Conservation (phyloP, 176 grass and related monocot species). For the Bothriochloa decipiens region DNA sequence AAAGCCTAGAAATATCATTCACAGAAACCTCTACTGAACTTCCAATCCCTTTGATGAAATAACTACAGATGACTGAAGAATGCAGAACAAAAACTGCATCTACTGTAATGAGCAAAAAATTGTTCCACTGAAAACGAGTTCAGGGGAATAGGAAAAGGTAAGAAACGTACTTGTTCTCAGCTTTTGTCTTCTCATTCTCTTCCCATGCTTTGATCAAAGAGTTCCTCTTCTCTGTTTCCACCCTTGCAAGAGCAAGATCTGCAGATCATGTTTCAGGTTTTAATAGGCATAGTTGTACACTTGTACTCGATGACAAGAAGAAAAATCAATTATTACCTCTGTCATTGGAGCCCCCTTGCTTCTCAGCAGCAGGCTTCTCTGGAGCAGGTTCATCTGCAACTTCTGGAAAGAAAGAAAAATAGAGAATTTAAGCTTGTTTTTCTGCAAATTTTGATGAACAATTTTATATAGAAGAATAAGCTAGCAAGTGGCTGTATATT, state of each 20-base stretch:
- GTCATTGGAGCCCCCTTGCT: conserved; percentile 67
- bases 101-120: not conserved
- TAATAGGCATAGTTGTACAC: conserved; percentile 16
- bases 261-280: conserved; percentile 12
- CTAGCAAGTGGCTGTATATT: not conserved
- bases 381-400: conserved; percentile 55
- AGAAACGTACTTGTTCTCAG: conserved; percentile 76
- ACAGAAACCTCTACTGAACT: not conserved
- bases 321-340: conserved; percentile 62
- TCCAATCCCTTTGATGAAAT: conserved; percentile 4
- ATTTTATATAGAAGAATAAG: conserved; percentile 22
- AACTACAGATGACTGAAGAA: conserved; percentile 18
- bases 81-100: not conserved
- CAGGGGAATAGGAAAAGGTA: not conserved
- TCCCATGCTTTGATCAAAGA: conserved; percentile 94
- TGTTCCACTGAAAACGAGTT: not conserved
- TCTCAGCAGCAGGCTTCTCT: conserved; percentile 68
- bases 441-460: not conserved
- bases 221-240: conserved; percentile 82
- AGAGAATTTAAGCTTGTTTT: not conserved
- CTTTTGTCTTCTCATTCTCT: conserved; percentile 92
- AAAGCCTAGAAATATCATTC: conserved; percentile 11
- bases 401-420: conserved; percentile 49
- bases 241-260: conserved; percentile 78
- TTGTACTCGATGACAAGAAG: not conserved